phyloP scores from a whole-genome alignment of 2,329 filamentous ascomycete genomes.

The Fonsecaea nubica region DNA sequence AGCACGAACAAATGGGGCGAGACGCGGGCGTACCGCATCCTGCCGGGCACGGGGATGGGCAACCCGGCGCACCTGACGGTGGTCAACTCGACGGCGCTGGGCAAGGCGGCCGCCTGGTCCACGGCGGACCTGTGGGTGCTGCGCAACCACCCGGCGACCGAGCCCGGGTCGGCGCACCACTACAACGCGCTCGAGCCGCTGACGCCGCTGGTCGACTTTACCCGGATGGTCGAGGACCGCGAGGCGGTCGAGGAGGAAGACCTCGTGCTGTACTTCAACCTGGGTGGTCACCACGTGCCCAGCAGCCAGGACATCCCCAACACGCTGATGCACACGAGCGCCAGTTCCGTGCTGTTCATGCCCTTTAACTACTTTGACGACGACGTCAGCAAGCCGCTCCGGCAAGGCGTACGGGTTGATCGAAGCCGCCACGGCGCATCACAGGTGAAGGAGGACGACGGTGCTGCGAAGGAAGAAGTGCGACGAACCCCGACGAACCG shows the following conservation, averaged over 20 bases:
- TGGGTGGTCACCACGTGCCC: conserved; percentile 61
- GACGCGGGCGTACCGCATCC: conserved; percentile 50
- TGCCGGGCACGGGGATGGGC: conserved; percentile 47
- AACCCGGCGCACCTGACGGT: conserved; percentile 37
- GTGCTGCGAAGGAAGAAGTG: conserved; percentile 25
- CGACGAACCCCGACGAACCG: conserved; percentile 3
- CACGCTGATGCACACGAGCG: conserved; percentile 41
- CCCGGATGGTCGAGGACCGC: conserved; percentile 26
- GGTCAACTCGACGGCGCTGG: conserved; percentile 33
- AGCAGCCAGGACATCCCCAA: conserved; percentile 49
- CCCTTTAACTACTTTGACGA: conserved; percentile 37
- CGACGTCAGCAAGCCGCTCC: conserved; percentile 20
- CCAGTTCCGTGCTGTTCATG: conserved; percentile 34
- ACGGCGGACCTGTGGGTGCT: conserved; percentile 30
- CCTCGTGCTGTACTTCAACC: conserved; percentile 58
- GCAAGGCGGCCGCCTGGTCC: conserved; percentile 31
- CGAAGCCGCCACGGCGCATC: conserved; percentile 1
- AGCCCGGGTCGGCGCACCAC: conserved; percentile 28
- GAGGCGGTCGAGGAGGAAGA: conserved; percentile 39
- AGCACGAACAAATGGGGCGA: conserved; percentile 50
- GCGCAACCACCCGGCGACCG: conserved; percentile 31
- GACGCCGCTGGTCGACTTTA: conserved; percentile 30
- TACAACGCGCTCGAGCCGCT: conserved; percentile 30
- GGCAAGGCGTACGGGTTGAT: conserved; percentile 32
- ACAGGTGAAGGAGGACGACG: neutral